Base-by-base conservation (phyloP, 495 filamentous ascomycete species). In the Margaritispora aquatica region DNA sequence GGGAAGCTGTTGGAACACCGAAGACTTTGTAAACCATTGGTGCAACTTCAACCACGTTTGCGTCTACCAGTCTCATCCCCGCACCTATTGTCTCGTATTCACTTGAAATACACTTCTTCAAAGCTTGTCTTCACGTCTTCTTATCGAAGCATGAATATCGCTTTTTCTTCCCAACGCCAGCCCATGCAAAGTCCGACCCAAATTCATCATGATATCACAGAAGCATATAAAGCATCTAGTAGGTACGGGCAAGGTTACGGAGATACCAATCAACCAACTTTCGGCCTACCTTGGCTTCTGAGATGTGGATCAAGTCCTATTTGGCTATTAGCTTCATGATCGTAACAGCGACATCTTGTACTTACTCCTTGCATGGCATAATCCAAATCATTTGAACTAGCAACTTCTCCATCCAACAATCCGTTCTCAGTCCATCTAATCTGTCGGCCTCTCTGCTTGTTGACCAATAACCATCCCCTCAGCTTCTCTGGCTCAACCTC, bases 251-350 rank as follows among this genome's bases (percentile, higher is more conserved):
- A 67, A 98, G 80, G 77, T 98, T 98, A 66, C 95, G 85, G 68
- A 98, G 83, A 74, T 98, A 98, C 94, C 94, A 98, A 77, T 98
- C 94, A 57, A 97, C 93, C 69, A 98, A 75, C 74, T 92, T 92
- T 61, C 94, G 83, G 61, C 94, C 95, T 51, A 96, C 90, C 84
- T 98, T 98, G 57, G 93, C 95, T 76, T 98, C 94, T 48, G 93
- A 96, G 65, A 97, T 91, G 74, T 98, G 94, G 70, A 98, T 97
- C 60, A 98, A 76, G 73, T 97, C 95, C 76, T 89, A 61, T 36
- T 55, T 10, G 20, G 11, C 21, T 36, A 46, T 66, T 56, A 66
- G 61, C 47, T 26, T 22, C 13, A 24, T 26, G 26, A 8, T 1
- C 34, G 19, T 29, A 36, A 19, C 29, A 54, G 27, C 26, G 60